Percentiles rank a stretch among this genome's conserved stretches.
Evolutionary conservation across 805 yeast species (phyloP).

Genomic region (Candida suzukii): DNA sequence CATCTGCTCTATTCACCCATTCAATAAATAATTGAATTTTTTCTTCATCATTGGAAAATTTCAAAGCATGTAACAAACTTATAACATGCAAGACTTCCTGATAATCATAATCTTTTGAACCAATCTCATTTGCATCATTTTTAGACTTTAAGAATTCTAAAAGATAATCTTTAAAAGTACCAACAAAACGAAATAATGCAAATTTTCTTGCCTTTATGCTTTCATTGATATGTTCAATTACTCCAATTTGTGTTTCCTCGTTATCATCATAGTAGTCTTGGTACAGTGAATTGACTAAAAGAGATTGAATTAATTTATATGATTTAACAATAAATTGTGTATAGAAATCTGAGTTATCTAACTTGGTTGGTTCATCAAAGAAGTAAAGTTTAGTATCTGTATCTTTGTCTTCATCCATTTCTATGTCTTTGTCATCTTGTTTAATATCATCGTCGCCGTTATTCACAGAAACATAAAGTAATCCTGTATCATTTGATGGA

Average conservation of each 20-base stretch:
- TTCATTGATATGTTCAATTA: slow-evolving; percentile 26
- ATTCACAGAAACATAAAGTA: slow-evolving; percentile 29
- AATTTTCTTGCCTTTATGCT: slow-evolving; percentile 28
- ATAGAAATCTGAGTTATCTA: slow-evolving; percentile 35
- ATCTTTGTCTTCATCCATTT: background rate
- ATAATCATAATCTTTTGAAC: slow-evolving; percentile 18
- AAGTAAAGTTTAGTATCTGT: slow-evolving; percentile 32
- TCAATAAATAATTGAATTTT: slow-evolving; percentile 38
- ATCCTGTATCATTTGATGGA: slow-evolving; percentile 32
- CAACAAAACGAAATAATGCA: slow-evolving; percentile 22
- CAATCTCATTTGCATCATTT: slow-evolving; percentile 14
- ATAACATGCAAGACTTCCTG: slow-evolving; percentile 43
- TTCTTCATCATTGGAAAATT: slow-evolving; percentile 34
- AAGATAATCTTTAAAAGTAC: slow-evolving; percentile 22
- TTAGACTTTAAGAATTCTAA: slow-evolving; percentile 22
- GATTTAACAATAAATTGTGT: slow-evolving; percentile 39
- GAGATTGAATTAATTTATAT: slow-evolving; percentile 45
- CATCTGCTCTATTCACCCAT: slow-evolving; percentile 69
- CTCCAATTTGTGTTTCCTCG: slow-evolving; percentile 20
- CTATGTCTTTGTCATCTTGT: background rate
- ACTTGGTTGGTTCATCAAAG: slow-evolving; percentile 26
- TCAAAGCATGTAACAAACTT: slow-evolving; percentile 50
- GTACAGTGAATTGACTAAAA: slow-evolving; percentile 37
- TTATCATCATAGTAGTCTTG: slow-evolving; percentile 22
- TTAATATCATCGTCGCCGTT: slow-evolving; percentile 14